phyloP scores from a whole-genome alignment of 768 basidiomycete species.

The Suillus plorans region DNA sequence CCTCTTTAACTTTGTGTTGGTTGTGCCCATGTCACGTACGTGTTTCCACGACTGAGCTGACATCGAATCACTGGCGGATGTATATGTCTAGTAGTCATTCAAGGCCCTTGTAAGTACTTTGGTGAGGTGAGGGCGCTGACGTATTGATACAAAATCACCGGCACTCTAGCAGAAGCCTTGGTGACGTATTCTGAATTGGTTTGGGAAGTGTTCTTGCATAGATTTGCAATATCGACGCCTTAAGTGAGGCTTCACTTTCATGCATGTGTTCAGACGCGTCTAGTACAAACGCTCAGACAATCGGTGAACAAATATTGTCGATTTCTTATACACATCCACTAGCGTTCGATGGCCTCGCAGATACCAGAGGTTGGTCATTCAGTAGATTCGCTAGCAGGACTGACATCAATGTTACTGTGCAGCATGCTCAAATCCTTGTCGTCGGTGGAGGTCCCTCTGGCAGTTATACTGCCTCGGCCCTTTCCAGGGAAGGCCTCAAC shows the following conservation, averaged over 20 bases:
- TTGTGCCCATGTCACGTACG: background rate
- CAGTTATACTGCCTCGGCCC: slow-evolving; percentile 51
- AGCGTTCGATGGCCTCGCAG: background rate
- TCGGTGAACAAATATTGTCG: background rate
- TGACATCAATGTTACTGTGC: background rate
- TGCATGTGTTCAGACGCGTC: background rate
- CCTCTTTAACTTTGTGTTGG: background rate
- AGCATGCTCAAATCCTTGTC: slow-evolving; percentile 39
- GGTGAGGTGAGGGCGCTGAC: background rate
- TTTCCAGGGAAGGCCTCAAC: slow-evolving; percentile 57
- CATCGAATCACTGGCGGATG: background rate
- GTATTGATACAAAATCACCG: background rate
- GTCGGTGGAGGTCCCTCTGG: slow-evolving; percentile 64
- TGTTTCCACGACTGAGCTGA: background rate
- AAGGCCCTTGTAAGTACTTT: background rate
- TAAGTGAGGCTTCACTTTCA: background rate
- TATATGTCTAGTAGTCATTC: background rate
- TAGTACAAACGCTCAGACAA: background rate
- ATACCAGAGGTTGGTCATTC: slow-evolving; percentile 18
- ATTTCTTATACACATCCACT: background rate
- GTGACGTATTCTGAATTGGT: background rate
- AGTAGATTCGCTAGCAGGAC: background rate
- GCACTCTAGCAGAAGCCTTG: background rate
- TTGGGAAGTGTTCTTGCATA: background rate
- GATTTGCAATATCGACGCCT: background rate